Conservation (phyloP, 257 asterid genomes). For the Solanum tacnaense region DNA sequence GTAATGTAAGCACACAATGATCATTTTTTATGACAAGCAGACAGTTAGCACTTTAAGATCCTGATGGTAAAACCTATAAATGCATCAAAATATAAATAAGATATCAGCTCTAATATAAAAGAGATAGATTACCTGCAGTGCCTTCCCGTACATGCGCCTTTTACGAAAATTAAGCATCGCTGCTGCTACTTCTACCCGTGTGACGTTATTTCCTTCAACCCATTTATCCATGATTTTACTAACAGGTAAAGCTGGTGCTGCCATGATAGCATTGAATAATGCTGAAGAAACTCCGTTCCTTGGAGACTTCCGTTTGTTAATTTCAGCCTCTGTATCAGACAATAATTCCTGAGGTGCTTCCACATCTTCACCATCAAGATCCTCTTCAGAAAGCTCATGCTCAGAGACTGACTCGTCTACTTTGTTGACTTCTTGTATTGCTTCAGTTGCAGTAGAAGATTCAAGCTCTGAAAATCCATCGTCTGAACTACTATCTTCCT, state of each 20-base stretch:
- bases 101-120: background rate
- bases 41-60: background rate
- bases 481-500: slow-evolving; percentile 19
- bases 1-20: background rate
- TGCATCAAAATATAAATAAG: background rate
- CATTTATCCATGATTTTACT: slow-evolving; percentile 43
- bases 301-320: slow-evolving; percentile 8
- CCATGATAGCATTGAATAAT: slow-evolving; percentile 41
- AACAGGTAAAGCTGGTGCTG: slow-evolving; percentile 24
- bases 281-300: slow-evolving; percentile 10
- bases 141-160: slow-evolving; percentile 36
- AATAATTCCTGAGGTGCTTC: slow-evolving; percentile 13
- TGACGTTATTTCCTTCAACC: slow-evolving; percentile 61
- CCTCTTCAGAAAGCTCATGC: slow-evolving; percentile 40
- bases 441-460: slow-evolving; percentile 12
- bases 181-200: slow-evolving; percentile 19
- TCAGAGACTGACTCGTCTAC: slow-evolving; percentile 31
- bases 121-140: slow-evolving; percentile 53
- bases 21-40: background rate
- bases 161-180: slow-evolving; percentile 42
- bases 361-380: slow-evolving; percentile 4
- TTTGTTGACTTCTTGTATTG: slow-evolving; percentile 8
- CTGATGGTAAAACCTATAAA: background rate
- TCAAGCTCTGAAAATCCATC: slow-evolving; percentile 42
- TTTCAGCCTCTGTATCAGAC: slow-evolving; percentile 19